Base-by-base conservation (phyloP, 192 early-diverging fungal species). In the Entrophospora sp. region DNA sequence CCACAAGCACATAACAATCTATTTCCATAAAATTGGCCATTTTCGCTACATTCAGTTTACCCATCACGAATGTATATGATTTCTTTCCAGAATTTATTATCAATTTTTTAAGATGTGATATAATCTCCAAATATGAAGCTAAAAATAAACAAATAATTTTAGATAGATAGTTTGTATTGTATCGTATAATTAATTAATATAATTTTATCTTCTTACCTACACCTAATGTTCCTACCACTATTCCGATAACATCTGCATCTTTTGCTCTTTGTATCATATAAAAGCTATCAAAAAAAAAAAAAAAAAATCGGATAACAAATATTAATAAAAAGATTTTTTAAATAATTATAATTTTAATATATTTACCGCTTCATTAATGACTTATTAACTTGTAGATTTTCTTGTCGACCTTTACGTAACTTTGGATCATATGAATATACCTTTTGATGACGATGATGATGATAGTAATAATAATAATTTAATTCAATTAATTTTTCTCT, bases 21-120 rank as follows among this genome's bases (percentile, higher is more conserved):
- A 98, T 91, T 74, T 99, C 96, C 68, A 91, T 82, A 65, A 99
- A 97, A 58, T 99, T 99, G 32, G 89, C 96, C 73, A 99, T 86
- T 72, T 99, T 99, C 52, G 91, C 90, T 1, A 93, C 90, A 62
- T 91, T 95, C 12, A 95, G 86, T 64, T 97, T 97, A 44, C 96
- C 96, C 69, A 99, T 90, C 1, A 90, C 86, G 64, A 94, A 87
- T 22, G 92, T 72, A 66, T 96, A 93, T 8, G 81, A 80, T 71
- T 96, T 96, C 64, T 89, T 90, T 18, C 88, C 87, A 32, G 80
- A 79, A 2, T 75, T 67, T 8, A 75, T 76, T 44, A 96, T 85
- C 46, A 95, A 67, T 24, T 76, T 70, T 75, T 98, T 94, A 27
- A 98, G 67, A 38, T 84, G 74, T 28, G 87, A 77, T 4, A 98